Evolutionary conservation across 805 yeast genomes (phyloP).

Genomic region (Metschnikowia gruessii): DNA sequence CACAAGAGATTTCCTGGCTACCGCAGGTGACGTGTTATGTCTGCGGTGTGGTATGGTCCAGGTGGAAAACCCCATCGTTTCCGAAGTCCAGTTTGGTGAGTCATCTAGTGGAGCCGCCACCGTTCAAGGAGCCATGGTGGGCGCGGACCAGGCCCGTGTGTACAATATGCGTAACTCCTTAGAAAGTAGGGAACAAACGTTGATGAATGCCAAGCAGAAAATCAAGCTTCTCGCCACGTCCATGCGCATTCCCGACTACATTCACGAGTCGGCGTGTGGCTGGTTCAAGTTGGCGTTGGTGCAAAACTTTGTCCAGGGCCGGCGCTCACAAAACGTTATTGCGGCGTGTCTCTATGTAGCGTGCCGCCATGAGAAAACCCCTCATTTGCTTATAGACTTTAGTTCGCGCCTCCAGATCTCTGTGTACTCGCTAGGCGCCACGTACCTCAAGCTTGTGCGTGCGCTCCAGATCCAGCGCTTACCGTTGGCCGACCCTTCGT

Average conservation of each 20-base stretch:
- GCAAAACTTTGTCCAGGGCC: conserved; percentile 93
- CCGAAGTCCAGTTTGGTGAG: conserved; percentile 94
- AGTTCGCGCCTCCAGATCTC: conserved; percentile 86
- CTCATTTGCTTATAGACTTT: conserved; percentile 94
- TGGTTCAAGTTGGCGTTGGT: conserved; percentile 88
- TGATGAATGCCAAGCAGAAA: conserved; percentile 77
- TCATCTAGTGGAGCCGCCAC: conserved; percentile 90
- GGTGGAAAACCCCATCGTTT: conserved; percentile 91
- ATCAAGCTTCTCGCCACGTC: conserved; percentile 78
- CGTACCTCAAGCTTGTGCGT: conserved; percentile 90
- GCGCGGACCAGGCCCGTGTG: conserved; percentile 80
- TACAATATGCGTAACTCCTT: conserved; percentile 66
- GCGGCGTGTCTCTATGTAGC: conserved; percentile 95
- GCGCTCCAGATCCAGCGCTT: conserved; percentile 69
- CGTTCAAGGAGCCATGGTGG: conserved; percentile 92
- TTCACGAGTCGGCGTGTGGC: conserved; percentile 80
- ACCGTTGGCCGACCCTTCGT: conserved; percentile 91
- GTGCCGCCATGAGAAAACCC: conserved; percentile 86
- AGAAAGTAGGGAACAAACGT: conserved; percentile 86
- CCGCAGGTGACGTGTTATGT: conserved; percentile 74
- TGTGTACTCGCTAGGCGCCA: conserved; percentile 93
- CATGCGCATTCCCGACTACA: conserved; percentile 75
- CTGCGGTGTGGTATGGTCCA: conserved; percentile 78
- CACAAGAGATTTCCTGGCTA: conserved; percentile 18
- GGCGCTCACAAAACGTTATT: conserved; percentile 90